Conservation (phyloP, 2,329 filamentous ascomycete species). For the Macroventuria anomochaeta region DNA sequence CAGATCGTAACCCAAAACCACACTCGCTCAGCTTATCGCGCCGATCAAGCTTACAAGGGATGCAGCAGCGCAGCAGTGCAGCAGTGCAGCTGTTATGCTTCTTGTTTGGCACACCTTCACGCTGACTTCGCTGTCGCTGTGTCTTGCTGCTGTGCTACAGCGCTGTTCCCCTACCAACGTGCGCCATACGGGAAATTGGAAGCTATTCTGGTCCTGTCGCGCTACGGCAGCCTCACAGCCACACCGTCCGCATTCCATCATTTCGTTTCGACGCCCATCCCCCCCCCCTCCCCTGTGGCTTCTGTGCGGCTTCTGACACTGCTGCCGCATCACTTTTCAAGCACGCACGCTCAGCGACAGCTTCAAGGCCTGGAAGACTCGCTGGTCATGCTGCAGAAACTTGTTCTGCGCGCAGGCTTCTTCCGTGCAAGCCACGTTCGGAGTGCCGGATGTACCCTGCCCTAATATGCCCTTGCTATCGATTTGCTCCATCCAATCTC, state of each 20-base stretch:
- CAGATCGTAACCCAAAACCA: neutral
- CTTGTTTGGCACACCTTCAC: neutral
- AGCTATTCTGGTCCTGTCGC: neutral
- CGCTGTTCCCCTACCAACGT: constrained; percentile 12
- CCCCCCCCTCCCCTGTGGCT: constrained; percentile 9
- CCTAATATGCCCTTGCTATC: constrained; percentile 16
- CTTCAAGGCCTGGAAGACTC: neutral
- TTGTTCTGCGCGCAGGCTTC: neutral
- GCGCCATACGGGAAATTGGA: constrained; percentile 10
- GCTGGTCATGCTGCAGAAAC: neutral
- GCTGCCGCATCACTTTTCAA: neutral
- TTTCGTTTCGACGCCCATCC: neutral
- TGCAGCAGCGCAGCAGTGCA: too few relatives aligned
- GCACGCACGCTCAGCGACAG: neutral
- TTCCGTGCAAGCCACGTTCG: constrained; percentile 15
- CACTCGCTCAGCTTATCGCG: neutral
- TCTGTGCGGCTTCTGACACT: constrained; percentile 1
- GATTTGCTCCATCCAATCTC: constrained; percentile 16
- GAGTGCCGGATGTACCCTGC: constrained; percentile 14
- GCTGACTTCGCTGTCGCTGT: neutral
- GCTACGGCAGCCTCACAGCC: constrained; percentile 17
- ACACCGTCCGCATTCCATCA: constrained; percentile 14
- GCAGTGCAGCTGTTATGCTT: neutral
- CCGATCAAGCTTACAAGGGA: too few relatives aligned
- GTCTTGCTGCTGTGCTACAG: constrained; percentile 4